phyloP scores from a whole-genome alignment of 2,329 filamentous ascomycete genomes.

The Talaromyces sp. region DNA sequence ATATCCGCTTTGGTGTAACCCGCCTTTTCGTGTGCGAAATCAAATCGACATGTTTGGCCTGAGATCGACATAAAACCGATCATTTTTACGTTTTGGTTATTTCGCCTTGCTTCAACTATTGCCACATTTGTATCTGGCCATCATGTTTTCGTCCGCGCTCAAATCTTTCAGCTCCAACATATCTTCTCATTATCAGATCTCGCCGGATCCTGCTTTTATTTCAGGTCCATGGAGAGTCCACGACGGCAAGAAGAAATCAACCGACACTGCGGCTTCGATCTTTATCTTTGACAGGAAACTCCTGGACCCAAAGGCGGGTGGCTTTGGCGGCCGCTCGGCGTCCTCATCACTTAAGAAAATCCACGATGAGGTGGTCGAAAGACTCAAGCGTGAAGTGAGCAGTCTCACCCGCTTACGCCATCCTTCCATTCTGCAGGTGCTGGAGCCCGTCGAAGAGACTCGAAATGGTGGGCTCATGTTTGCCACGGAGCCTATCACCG shows the following conservation, averaged over 20 bases:
- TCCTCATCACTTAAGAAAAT: conserved; percentile 70
- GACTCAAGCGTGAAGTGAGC: conserved; percentile 86
- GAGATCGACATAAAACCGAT: background rate
- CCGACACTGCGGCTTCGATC: conserved; percentile 80
- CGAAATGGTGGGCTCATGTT: conserved; percentile 90
- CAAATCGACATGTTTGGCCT: background rate
- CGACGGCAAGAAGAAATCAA: conserved; percentile 95
- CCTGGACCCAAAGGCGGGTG: conserved; percentile 64
- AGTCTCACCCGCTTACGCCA: conserved; percentile 84
- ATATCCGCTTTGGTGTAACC: background rate
- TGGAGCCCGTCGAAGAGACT: conserved; percentile 93
- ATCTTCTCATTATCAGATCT: conserved; percentile 81
- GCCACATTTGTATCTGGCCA: conserved; percentile 20
- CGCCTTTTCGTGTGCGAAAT: background rate
- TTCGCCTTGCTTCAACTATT: background rate
- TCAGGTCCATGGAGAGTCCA: conserved; percentile 97
- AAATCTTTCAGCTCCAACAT: conserved; percentile 96
- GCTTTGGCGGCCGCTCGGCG: conserved; percentile 57
- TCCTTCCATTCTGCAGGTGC: conserved; percentile 84
- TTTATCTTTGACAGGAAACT: conserved; percentile 93
- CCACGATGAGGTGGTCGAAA: conserved; percentile 85
- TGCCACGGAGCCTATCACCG: conserved; percentile 85
- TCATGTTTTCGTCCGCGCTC: conserved; percentile 88
- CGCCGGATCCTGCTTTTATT: conserved; percentile 67
- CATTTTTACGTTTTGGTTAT: background rate